These are phyloP conservation scores for Podaxis sp. DNA, from an alignment of 768 basidiomycete species.

Conservation along the genomic window DNA sequence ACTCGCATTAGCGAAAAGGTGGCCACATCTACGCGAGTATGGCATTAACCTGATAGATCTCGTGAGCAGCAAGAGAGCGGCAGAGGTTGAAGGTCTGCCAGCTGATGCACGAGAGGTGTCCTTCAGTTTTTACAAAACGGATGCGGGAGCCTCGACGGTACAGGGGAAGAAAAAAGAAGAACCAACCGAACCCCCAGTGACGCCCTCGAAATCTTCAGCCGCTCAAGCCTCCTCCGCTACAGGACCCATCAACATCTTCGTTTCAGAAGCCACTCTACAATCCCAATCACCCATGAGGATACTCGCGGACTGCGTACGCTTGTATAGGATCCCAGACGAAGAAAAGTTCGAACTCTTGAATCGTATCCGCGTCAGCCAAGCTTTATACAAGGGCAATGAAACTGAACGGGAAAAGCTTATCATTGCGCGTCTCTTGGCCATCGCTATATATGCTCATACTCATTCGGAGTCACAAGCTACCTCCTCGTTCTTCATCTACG, in stretches of 20 bases:
- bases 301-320: slow-evolving; percentile 70
- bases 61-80: slow-evolving; percentile 50
- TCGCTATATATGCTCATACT: slow-evolving; percentile 90
- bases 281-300: slow-evolving; percentile 72
- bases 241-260: slow-evolving; percentile 60
- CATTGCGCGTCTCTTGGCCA: slow-evolving; percentile 77
- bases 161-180: slow-evolving; percentile 45
- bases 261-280: slow-evolving; percentile 60
- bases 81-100: slow-evolving; percentile 63
- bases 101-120: slow-evolving; percentile 75
- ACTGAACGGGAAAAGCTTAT: slow-evolving; percentile 78
- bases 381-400: slow-evolving; percentile 57
- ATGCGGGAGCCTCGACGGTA: slow-evolving; percentile 35
- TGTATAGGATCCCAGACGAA: slow-evolving; percentile 67
- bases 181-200: slow-evolving; percentile 40
- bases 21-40: slow-evolving; percentile 80
- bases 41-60: slow-evolving; percentile 77
- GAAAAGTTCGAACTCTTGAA: slow-evolving; percentile 90
- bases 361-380: slow-evolving; percentile 78
- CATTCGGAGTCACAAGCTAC: slow-evolving; percentile 77
- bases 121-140: slow-evolving; percentile 79
- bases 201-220: slow-evolving; percentile 45
- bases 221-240: slow-evolving; percentile 33
- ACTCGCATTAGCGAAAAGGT: slow-evolving; percentile 80
- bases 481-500: slow-evolving; percentile 86